These are phyloP conservation scores for Pichia californica DNA, from an alignment of 805 yeast species.

Conservation along the genomic window DNA sequence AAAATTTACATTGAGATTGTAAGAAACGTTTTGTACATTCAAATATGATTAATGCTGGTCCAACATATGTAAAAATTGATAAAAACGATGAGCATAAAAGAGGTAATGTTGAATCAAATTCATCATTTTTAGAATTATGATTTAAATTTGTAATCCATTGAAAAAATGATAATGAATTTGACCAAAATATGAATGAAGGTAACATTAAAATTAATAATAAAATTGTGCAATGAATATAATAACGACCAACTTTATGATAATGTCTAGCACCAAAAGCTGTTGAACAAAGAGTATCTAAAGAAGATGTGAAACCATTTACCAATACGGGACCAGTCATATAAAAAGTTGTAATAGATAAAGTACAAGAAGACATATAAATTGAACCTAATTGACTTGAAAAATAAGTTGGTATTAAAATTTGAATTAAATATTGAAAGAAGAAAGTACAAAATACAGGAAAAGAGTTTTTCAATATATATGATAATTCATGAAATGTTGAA, in stretches of 20 bases:
- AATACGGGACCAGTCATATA: conserved; percentile 67
- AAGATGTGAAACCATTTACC: conserved; percentile 67
- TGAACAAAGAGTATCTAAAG: conserved; percentile 70
- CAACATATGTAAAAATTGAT: conserved; percentile 46
- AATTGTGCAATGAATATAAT: conserved; percentile 57
- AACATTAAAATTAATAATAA: conserved; percentile 42
- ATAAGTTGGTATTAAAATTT: conserved; percentile 66
- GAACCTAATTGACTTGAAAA: conserved; percentile 65
- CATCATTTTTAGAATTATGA: too few species aligned
- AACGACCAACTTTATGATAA: conserved; percentile 55
- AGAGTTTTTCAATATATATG: conserved; percentile 33
- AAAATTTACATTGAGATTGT: conserved; percentile 72
- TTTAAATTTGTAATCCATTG: conserved; percentile 28
- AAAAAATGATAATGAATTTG: conserved; percentile 40
- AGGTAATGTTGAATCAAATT: conserved; percentile 35
- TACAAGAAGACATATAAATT: conserved; percentile 62
- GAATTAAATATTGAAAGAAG: conserved; percentile 59
- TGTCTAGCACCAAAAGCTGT: conserved; percentile 68
- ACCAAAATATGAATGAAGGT: conserved; percentile 57
- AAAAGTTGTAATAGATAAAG: conserved; percentile 67
- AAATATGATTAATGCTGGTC: conserved; percentile 60
- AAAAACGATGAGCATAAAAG: conserved; percentile 50
- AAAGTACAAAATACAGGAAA: conserved; percentile 62
- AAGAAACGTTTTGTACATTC: conserved; percentile 68
- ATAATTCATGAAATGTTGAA: conserved; percentile 15